Evolutionary conservation across 75 land plant genomes (phyloP), one percentile per base, ranked within the genome.

Genomic region (Selaginella moellendorffii): DNA sequence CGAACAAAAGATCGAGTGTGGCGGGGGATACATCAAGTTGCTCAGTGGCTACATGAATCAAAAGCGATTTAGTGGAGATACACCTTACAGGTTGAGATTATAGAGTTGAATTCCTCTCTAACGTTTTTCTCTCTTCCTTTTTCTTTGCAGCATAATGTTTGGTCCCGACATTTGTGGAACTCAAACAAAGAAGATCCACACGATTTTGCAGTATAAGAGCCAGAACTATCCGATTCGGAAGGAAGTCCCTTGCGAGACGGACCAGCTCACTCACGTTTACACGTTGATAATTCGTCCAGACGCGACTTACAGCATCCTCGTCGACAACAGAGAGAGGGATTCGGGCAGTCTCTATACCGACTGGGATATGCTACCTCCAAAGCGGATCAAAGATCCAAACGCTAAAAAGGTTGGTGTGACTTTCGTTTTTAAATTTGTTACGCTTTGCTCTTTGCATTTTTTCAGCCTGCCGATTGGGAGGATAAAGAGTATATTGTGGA

Each of bases 1-100:
- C 76, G 98, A 93, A 64, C 98, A 93, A 66, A 81, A 93, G 65
- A 84, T 93, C 61, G 98, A 93, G 65, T 93, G 98, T 76, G 98
- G 98, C 53, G 98, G 98, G 66, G 98, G 97, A 30, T 93, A 93
- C 77, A 82, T 93, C 74, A 93, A 93, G 68, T 84, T 93, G 27
- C 72, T 93, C 29, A 80, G 87, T 83, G 90, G 90, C 19, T 78
- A 88, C 27, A 76, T 93, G 61, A 83, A 93, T 71, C 96, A 89
- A 66, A 93, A 83, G 74, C 80, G 76, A 66, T 93, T 93, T 62
- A 85, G 98, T 70, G 86, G 90, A 31, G 90, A 93, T 31, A 92
- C 98, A n/a, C 87, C 96, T 9, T 93, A 93, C 80, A 93, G 96
- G 98, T 92, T 5, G 14, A 42, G 19, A 25, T 58, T 46, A 10